These are phyloP conservation scores for Phytophthora boehmeriae DNA, from an alignment of 352 stramenopile genomes.

Conservation along the genomic window DNA sequence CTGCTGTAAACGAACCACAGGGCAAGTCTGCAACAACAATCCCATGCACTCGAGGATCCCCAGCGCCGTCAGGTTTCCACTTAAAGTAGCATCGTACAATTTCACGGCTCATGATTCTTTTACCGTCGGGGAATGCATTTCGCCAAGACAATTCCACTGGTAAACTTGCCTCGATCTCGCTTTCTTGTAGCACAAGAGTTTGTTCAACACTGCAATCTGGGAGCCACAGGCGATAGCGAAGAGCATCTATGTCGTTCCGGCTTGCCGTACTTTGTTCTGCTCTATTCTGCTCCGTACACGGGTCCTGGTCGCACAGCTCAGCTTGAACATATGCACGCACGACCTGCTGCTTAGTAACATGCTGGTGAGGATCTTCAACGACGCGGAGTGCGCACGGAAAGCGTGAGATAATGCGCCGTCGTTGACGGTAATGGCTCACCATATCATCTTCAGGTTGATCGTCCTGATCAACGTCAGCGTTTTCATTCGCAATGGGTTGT, in stretches of 20 bases:
- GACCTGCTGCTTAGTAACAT: slow-evolving; percentile 40
- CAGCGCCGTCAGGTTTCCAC: slow-evolving; percentile 30
- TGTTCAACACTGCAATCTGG: slow-evolving; percentile 63
- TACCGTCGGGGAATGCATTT: slow-evolving; percentile 13
- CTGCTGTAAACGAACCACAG: slow-evolving; percentile 32
- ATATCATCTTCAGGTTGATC: not conserved
- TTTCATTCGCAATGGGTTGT: not conserved
- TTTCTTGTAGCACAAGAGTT: slow-evolving; percentile 44
- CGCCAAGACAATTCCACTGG: slow-evolving; percentile 40
- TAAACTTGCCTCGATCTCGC: slow-evolving; percentile 64
- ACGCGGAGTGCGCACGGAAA: slow-evolving; percentile 58
- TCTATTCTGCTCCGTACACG: not conserved
- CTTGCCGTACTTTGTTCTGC: not conserved
- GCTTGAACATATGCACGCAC: slow-evolving; percentile 63
- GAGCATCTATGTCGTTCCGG: not conserved
- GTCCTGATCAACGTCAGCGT: slow-evolving; percentile 4
- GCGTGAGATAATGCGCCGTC: slow-evolving; percentile 36
- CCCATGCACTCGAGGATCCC: slow-evolving; percentile 9
- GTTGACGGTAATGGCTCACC: slow-evolving; percentile 16
- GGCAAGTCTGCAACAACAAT: slow-evolving; percentile 40
- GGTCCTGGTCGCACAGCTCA: slow-evolving; percentile 37
- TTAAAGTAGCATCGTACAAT: slow-evolving; percentile 43
- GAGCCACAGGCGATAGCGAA: slow-evolving; percentile 55
- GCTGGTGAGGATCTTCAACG: slow-evolving; percentile 41
- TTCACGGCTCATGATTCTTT: slow-evolving; percentile 26